phyloP scores from a whole-genome alignment of 176 grass and related monocot species.

The Oropetium thomaeum region DNA sequence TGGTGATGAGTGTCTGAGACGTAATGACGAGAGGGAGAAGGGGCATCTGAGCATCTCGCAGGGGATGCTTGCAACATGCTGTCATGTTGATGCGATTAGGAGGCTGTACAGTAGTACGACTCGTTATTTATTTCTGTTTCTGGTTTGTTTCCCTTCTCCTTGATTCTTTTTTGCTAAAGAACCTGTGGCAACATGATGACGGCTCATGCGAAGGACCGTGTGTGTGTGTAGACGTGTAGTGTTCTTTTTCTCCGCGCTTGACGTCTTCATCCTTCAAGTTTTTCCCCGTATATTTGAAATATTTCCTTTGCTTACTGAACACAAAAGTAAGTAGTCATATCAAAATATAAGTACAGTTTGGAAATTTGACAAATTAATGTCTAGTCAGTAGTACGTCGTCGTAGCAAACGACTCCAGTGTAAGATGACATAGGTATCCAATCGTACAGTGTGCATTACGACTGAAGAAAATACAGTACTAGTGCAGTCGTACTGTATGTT shows the following conservation, averaged over 20 bases:
- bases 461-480: background rate
- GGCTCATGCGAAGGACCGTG: constrained; percentile 27
- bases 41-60: constrained; percentile 12
- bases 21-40: background rate
- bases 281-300: background rate
- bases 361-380: background rate
- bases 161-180: constrained; percentile 23
- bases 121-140: background rate
- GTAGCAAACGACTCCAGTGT: background rate
- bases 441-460: background rate
- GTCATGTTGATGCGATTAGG: background rate
- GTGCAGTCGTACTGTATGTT: too few species aligned
- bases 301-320: background rate
- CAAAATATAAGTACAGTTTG: background rate
- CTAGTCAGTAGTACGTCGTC: background rate
- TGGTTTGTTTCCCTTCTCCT: background rate
- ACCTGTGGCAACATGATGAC: constrained; percentile 28
- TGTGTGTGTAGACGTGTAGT: too few species aligned
- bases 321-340: background rate
- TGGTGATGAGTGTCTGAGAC: background rate
- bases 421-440: background rate
- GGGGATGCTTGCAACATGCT: background rate
- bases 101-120: too few species aligned
- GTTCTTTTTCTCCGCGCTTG: background rate
- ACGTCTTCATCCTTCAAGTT: background rate